Evolutionary conservation across 176 grass and related monocot species (phyloP).

Genomic region (Carex scoparia): DNA sequence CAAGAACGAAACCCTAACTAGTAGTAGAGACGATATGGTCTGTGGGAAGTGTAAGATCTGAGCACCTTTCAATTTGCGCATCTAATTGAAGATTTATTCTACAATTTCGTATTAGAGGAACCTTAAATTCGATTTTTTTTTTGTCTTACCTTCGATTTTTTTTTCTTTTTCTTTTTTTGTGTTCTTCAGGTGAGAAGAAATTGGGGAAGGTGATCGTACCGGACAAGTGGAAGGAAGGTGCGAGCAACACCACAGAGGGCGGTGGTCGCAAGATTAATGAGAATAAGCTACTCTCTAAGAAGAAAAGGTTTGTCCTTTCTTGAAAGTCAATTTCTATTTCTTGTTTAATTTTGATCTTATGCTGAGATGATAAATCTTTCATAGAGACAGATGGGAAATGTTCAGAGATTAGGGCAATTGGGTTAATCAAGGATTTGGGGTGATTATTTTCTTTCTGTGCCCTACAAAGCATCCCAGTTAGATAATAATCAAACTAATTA

Average conservation of each 20-base stretch:
- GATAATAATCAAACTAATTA: conserved; percentile 2
- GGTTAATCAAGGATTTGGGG: neutral
- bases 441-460: neutral
- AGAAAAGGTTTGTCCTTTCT: conserved; percentile 54
- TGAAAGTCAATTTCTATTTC: neutral
- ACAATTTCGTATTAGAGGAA: conserved; percentile 3
- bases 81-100: neutral
- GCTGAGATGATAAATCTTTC: neutral
- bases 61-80: neutral
- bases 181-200: conserved; percentile 88
- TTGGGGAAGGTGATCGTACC: conserved; percentile 97
- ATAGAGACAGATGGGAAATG: neutral
- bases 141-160: neutral
- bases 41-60: conserved; percentile 33
- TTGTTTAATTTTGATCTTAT: neutral
- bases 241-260: conserved; percentile 89
- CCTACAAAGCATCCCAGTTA: neutral
- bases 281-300: conserved; percentile 99
- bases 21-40: conserved; percentile 18
- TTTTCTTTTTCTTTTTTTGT: neutral
- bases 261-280: conserved; percentile 98
- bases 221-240: conserved; percentile 99
- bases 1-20: neutral
- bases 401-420: neutral
- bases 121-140: neutral